Evolutionary conservation across 345 rosid genomes (phyloP).

Genomic region (Hevea brasiliensis): DNA sequence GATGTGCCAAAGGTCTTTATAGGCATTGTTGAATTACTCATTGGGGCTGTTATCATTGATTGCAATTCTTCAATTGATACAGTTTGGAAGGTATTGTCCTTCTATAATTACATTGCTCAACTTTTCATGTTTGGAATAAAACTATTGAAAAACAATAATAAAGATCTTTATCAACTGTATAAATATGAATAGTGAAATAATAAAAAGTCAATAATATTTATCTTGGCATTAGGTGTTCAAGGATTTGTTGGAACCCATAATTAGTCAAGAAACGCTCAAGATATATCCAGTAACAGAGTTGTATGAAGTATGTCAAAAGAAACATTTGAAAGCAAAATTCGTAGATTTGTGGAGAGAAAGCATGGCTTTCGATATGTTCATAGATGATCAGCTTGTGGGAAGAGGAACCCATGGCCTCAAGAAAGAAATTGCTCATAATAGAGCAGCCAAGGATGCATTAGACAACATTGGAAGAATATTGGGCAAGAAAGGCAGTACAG

Average conservation of each 20-base stretch:
- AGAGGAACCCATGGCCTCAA: slow-evolving; percentile 34
- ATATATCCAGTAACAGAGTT: slow-evolving; percentile 53
- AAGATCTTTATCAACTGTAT: too few relatives aligned
- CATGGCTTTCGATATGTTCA: slow-evolving; percentile 33
- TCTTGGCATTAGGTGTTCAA: slow-evolving; percentile 41
- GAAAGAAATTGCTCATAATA: slow-evolving; percentile 54
- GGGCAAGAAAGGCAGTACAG: background rate
- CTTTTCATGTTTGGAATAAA: background rate
- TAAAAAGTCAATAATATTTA: too few relatives aligned
- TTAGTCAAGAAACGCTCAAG: slow-evolving; percentile 31
- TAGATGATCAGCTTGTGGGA: slow-evolving; percentile 42
- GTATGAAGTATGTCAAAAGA: slow-evolving; percentile 58
- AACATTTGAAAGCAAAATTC: slow-evolving; percentile 41
- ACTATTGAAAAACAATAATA: too few relatives aligned
- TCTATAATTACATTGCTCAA: too few relatives aligned
- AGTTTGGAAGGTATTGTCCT: slow-evolving; percentile 51
- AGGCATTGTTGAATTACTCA: slow-evolving; percentile 52
- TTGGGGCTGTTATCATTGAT: slow-evolving; percentile 61
- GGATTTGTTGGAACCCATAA: slow-evolving; percentile 57
- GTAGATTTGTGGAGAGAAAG: slow-evolving; percentile 47
- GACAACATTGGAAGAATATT: slow-evolving; percentile 35
- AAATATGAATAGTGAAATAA: too few relatives aligned
- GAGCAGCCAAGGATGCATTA: slow-evolving; percentile 65
- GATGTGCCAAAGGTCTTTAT: slow-evolving; percentile 59
- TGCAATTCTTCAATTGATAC: slow-evolving; percentile 33